Evolutionary conservation across 352 stramenopile species (phyloP).

Genomic region (Phytophthora hibernalis): DNA sequence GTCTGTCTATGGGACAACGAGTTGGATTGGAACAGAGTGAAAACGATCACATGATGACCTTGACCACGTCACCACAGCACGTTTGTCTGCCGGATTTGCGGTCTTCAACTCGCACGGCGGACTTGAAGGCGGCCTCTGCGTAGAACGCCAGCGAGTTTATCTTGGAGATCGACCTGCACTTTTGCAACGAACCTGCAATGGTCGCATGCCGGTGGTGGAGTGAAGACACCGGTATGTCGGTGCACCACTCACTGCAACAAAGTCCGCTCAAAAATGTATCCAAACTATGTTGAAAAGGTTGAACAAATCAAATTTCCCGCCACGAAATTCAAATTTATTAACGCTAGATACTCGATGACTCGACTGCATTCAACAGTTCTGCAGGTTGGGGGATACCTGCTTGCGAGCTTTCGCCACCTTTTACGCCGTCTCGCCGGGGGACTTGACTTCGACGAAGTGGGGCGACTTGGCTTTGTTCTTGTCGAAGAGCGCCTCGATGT

Average conservation of each 20-base stretch:
- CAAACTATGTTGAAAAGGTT: no score
- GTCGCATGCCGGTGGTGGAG: no score
- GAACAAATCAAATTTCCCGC: neutral
- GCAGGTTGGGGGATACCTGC: slow-evolving; percentile 22
- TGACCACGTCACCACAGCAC: neutral
- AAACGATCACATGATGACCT: neutral
- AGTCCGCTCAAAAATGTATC: no score
- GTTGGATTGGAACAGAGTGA: no score
- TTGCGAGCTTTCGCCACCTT: neutral
- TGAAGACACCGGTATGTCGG: no score
- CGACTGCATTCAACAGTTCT: slow-evolving; percentile 1
- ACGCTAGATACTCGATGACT: neutral
- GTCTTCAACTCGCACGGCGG: neutral
- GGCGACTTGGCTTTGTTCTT: slow-evolving; percentile 23
- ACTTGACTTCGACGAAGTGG: slow-evolving; percentile 27
- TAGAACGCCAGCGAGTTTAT: neutral
- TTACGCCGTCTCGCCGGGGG: slow-evolving; percentile 16
- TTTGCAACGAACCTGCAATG: neutral
- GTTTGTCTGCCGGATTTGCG: neutral
- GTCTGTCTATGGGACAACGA: no score
- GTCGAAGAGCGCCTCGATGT: slow-evolving; percentile 21
- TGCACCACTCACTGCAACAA: no score
- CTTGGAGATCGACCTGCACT: neutral
- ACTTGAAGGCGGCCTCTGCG: neutral
- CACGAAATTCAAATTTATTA: neutral